Percentiles rank a stretch among this genome's conserved stretches.
Conservation (phyloP, 78 protist species). For the Dictyostelium citrinum region DNA sequence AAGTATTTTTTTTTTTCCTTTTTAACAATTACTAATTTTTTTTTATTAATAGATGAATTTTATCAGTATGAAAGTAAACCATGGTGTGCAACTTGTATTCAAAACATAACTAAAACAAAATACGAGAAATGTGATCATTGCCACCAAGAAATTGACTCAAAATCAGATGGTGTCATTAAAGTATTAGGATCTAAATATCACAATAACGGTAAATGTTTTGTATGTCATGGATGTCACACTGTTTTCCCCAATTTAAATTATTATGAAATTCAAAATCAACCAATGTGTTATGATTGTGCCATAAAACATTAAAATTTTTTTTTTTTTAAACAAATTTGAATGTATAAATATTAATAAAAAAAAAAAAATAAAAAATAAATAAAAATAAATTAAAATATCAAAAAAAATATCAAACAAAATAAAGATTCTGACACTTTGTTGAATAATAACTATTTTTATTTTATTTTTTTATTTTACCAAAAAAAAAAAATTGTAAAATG, state of each 20-base stretch:
- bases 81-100: constrained; percentile 33
- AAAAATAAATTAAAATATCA: not conserved
- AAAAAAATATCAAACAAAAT: not conserved
- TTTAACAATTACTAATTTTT: not conserved
- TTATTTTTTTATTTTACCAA: too few relatives aligned
- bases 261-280: constrained; percentile 19
- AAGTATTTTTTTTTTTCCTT: not conserved
- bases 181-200: constrained; percentile 45
- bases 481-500: too few relatives aligned
- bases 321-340: not conserved
- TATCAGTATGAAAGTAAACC: constrained; percentile 63
- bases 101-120: constrained; percentile 5
- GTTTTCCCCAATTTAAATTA: constrained; percentile 45
- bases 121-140: constrained; percentile 38
- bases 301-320: not conserved
- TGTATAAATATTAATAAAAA: not conserved
- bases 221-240: constrained; percentile 6
- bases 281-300: constrained; percentile 70
- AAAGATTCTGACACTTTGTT: too few relatives aligned
- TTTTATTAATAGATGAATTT: constrained; percentile 1
- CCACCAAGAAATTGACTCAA: constrained; percentile 12
- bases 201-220: constrained; percentile 38
- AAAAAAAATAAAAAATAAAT: not conserved
- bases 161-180: constrained; percentile 63
- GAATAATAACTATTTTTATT: too few relatives aligned